Evolutionary conservation across 106 monocot species (phyloP).

Genomic region (Dendrobium nobile): DNA sequence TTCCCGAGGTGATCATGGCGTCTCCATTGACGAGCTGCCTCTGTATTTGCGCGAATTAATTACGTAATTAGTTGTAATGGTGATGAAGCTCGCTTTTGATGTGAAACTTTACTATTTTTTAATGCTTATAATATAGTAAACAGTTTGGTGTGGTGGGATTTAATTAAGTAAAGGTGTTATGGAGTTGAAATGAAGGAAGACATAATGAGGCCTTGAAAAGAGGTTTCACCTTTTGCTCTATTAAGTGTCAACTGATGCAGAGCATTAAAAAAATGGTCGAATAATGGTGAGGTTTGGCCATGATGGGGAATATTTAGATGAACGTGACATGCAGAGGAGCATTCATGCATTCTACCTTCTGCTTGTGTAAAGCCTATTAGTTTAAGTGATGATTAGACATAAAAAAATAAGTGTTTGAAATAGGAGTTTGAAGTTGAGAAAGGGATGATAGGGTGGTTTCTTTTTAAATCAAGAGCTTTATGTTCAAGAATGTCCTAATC

Average conservation of each 20-base stretch:
- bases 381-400: too few relatives aligned
- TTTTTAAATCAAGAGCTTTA: too few relatives aligned
- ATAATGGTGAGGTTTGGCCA: neutral
- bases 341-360: neutral
- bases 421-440: too few relatives aligned
- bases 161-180: neutral
- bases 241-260: neutral
- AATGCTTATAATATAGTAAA: neutral
- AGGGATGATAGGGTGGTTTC: too few relatives aligned
- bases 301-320: slow-evolving; percentile 2
- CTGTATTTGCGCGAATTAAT: neutral
- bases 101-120: neutral
- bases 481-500: too few relatives aligned
- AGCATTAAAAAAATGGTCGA: neutral
- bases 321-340: neutral
- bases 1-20: neutral
- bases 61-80: neutral
- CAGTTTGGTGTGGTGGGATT: neutral
- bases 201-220: neutral
- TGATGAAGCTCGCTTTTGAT: neutral
- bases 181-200: neutral
- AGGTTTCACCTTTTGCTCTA: neutral
- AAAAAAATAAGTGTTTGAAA: too few relatives aligned
- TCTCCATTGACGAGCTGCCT: neutral
- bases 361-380: too few relatives aligned